Percentiles rank a stretch among this genome's conserved stretches.
Evolutionary conservation across 1,139 yeast species (phyloP).

Genomic region (Diutina siamensis): DNA sequence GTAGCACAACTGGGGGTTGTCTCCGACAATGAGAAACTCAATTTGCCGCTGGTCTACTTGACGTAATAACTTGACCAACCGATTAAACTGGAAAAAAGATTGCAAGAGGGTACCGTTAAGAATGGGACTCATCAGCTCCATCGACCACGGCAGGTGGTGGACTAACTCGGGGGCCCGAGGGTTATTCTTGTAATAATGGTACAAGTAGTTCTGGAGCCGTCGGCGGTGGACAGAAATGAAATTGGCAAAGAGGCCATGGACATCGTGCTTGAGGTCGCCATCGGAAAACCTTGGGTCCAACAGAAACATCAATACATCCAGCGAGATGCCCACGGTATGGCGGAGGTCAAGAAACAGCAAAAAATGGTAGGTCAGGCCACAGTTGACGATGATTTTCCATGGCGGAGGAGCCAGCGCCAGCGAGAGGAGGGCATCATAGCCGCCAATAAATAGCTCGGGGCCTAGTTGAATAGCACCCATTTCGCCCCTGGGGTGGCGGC

Average conservation of each 20-base stretch:
- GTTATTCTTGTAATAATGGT: slow-evolving; percentile 26
- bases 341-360: slow-evolving; percentile 15
- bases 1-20: slow-evolving; percentile 16
- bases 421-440: slow-evolving; percentile 8
- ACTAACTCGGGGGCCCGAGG: slow-evolving; percentile 18
- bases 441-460: slow-evolving; percentile 9
- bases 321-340: slow-evolving; percentile 16
- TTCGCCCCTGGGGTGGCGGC: not conserved
- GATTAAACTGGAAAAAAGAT: slow-evolving; percentile 27
- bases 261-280: slow-evolving; percentile 10
- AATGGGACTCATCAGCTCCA: slow-evolving; percentile 16
- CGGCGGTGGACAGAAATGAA: slow-evolving; percentile 21
- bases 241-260: slow-evolving; percentile 13
- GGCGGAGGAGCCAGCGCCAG: slow-evolving; percentile 10
- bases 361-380: slow-evolving; percentile 25
- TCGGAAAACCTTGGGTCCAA: slow-evolving; percentile 24
- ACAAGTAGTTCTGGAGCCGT: slow-evolving; percentile 28
- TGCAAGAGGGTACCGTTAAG: slow-evolving; percentile 27
- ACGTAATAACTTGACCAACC: slow-evolving; percentile 27
- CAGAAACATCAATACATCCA: slow-evolving; percentile 28
- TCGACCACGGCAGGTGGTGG: slow-evolving; percentile 15
- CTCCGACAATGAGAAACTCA: slow-evolving; percentile 18
- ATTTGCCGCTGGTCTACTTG: slow-evolving; percentile 24
- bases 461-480: slow-evolving; percentile 8
- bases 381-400: slow-evolving; percentile 30